These are phyloP conservation scores for Herpotrichia juniperi DNA, from an alignment of 2,329 filamentous ascomycete species.

Conservation along the genomic window DNA sequence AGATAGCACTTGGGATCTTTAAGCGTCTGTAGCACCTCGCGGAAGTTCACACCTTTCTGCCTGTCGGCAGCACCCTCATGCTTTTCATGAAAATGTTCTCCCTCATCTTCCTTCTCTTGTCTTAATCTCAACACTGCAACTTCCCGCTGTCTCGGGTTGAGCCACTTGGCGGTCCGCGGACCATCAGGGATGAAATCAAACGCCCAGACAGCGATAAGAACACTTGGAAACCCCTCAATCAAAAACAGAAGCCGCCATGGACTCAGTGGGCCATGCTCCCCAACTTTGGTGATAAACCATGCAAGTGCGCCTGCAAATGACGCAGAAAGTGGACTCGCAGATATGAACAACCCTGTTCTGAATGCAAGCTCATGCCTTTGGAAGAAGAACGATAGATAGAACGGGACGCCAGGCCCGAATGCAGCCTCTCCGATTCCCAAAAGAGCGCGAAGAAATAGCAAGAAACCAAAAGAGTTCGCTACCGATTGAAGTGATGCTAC, in stretches of 20 bases:
- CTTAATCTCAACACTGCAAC: slow-evolving; percentile 74
- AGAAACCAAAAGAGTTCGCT: slow-evolving; percentile 54
- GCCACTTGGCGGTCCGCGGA: slow-evolving; percentile 57
- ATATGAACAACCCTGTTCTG: slow-evolving; percentile 84
- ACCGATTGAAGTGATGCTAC: slow-evolving; percentile 73
- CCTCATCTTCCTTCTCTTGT: slow-evolving; percentile 51
- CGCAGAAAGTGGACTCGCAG: slow-evolving; percentile 68
- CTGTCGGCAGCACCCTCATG: slow-evolving; percentile 12
- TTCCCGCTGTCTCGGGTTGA: slow-evolving; percentile 56
- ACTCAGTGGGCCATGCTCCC: slow-evolving; percentile 69
- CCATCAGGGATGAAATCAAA: slow-evolving; percentile 80
- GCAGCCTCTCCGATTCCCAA: slow-evolving; percentile 66
- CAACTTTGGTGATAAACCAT: slow-evolving; percentile 76
- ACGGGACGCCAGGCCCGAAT: slow-evolving; percentile 67
- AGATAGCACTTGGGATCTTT: slow-evolving; percentile 74
- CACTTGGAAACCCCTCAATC: slow-evolving; percentile 82
- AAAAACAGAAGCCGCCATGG: slow-evolving; percentile 88
- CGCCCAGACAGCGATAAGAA: slow-evolving; percentile 74
- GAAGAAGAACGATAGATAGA: slow-evolving; percentile 70
- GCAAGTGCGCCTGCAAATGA: slow-evolving; percentile 79
- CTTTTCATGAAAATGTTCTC: slow-evolving; percentile 33
- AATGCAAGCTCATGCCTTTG: slow-evolving; percentile 77
- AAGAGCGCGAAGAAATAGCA: slow-evolving; percentile 66
- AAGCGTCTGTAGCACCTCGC: slow-evolving; percentile 65
- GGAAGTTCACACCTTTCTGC: slow-evolving; percentile 54